phyloP scores from a whole-genome alignment of 1,284 basidiomycete genomes.

The Rhodotorula sp. region DNA sequence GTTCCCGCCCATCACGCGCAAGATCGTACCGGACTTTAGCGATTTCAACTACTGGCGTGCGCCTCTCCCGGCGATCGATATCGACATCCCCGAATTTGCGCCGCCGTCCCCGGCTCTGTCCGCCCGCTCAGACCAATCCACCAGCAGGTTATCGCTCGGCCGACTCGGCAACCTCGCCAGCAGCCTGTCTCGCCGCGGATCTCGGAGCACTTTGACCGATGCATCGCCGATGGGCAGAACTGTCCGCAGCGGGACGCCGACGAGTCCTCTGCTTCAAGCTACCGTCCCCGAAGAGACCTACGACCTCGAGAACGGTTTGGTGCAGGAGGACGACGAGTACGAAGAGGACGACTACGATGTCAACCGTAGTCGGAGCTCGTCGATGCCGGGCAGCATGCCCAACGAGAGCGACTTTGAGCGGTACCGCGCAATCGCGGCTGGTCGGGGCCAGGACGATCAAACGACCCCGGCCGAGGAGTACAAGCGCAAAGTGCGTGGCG shows the following conservation, averaged over 20 bases:
- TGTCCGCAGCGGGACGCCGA: constrained; percentile 20
- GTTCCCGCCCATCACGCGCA: constrained; percentile 92
- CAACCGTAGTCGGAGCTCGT: constrained; percentile 30
- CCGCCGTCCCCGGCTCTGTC: constrained; percentile 69
- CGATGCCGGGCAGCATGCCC: constrained; percentile 46
- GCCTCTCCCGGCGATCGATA: constrained; percentile 63
- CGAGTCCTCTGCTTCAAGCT: constrained; percentile 29
- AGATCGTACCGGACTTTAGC: constrained; percentile 84
- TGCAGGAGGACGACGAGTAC: constrained; percentile 22
- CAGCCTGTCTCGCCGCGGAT: constrained; percentile 34
- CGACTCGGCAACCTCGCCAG: constrained; percentile 41
- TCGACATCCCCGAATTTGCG: constrained; percentile 80
- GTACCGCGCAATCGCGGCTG: constrained; percentile 19
- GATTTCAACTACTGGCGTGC: constrained; percentile 97
- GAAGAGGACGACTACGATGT: constrained; percentile 17
- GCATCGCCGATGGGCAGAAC: constrained; percentile 4
- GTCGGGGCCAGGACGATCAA: constrained; percentile 4
- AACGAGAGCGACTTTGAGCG: constrained; percentile 42
- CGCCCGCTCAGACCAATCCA: constrained; percentile 69
- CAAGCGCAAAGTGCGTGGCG: constrained; percentile 26
- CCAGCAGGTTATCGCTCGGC: constrained; percentile 36
- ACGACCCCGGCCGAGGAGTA: constrained; percentile 40
- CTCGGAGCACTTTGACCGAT: constrained; percentile 29
- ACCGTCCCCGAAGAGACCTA: constrained; percentile 33
- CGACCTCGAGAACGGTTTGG: constrained; percentile 14